Conservation (phyloP, 495 filamentous ascomycete genomes). For the Aspergillus nidulans region DNA sequence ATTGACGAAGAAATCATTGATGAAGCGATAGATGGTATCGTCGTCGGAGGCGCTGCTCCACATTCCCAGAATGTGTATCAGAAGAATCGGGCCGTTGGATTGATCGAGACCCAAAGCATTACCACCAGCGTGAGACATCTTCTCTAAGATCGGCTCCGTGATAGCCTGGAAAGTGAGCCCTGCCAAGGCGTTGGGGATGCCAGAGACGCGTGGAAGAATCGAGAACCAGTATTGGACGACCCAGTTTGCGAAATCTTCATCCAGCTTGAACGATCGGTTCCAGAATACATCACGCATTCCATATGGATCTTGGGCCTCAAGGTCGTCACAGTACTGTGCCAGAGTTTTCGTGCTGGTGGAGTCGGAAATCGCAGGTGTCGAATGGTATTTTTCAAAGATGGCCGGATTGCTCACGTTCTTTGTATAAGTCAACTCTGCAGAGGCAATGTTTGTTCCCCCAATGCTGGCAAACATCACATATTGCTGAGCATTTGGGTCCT, state of each 20-base stretch:
- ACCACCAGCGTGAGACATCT: slow-evolving; percentile 42
- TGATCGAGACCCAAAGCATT: slow-evolving; percentile 50
- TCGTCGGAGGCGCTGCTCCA: slow-evolving; percentile 36
- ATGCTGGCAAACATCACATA: slow-evolving; percentile 39
- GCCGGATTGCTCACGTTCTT: slow-evolving; percentile 34
- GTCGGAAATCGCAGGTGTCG: slow-evolving; percentile 31
- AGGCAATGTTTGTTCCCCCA: slow-evolving; percentile 26
- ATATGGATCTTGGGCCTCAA: slow-evolving; percentile 34
- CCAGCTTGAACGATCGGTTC: slow-evolving; percentile 33
- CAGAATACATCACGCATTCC: slow-evolving; percentile 45
- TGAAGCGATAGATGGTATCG: slow-evolving; percentile 16
- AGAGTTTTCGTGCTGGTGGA: slow-evolving; percentile 40
- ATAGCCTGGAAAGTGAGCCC: slow-evolving; percentile 48
- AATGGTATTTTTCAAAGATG: slow-evolving; percentile 39
- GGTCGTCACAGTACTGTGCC: slow-evolving; percentile 38
- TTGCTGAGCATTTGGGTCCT: slow-evolving; percentile 37
- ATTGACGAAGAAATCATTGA: slow-evolving; percentile 17
- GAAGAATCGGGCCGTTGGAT: slow-evolving; percentile 32
- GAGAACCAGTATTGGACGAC: slow-evolving; percentile 35
- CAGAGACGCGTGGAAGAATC: slow-evolving; percentile 29
- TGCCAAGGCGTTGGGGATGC: slow-evolving; percentile 33
- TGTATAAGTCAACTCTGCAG: slow-evolving; percentile 37
- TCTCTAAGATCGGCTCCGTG: slow-evolving; percentile 30
- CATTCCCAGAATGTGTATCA: slow-evolving; percentile 32
- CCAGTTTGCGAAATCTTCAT: slow-evolving; percentile 29